Base-by-base conservation (phyloP, 2,329 filamentous ascomycete species). In the Talaromyces rugulosus region DNA sequence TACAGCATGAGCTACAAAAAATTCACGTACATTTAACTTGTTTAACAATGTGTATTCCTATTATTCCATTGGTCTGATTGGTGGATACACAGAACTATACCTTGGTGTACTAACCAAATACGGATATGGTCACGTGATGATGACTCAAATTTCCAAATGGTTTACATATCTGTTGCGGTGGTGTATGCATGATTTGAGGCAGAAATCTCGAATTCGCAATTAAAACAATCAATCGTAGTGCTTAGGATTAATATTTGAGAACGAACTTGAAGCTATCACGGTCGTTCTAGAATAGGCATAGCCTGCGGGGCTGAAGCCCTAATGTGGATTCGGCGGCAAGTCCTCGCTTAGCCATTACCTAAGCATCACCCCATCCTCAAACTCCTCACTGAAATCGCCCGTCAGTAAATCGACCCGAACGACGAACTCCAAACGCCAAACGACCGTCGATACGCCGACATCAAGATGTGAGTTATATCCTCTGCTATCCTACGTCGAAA, bases 371-470 rank as follows among this genome's bases (percentile, higher is more conserved):
- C 66, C 66, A 65, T 71, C 66, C 72, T 74, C 71, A 75, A 77
- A 75, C 72, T 76, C 67, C 73, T 76, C 74, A 72, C 70, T 67
- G 71, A 71, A 73, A 71, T 75, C 70, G 66, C 66, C 70, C 67
- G 69, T 71, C 69, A 72, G 68, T 68, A 70, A 75, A 71, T 23
- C 73, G 73, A 71, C 71, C 59, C 58, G 62, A 61, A 75, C 74
- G 74, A 76, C 74, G 74, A 77, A 76, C 74, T 74, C 73, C 74
- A 75, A 76, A 74, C 74, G 74, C 75, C 59, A 74, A 77, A 76
- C 74, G 75, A 77, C 75, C 74, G 74, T 77, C 75, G 73, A 76
- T 74, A 77, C 74, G 73, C 75, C 75, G 75, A 76, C 75, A 73
- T 76, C 74, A 77, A 77, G 75, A 77, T 77, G 75, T 77, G 74